Conservation (phyloP, 768 basidiomycete species). For the Candolleomyces eurysporus region DNA sequence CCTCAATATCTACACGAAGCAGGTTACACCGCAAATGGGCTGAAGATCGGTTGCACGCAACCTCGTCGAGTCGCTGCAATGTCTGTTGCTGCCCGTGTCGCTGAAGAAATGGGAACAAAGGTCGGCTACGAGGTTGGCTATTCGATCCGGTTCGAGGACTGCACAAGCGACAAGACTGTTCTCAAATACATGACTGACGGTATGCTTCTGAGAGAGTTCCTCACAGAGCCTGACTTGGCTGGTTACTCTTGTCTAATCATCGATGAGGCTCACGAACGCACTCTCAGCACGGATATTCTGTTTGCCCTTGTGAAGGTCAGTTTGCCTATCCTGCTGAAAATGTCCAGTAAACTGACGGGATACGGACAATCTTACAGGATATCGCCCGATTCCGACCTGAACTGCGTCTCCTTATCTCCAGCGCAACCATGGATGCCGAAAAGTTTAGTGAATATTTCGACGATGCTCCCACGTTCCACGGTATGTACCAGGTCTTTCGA, state of each 20-base stretch:
- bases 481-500: conserved; percentile 39
- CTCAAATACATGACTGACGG: conserved; percentile 99
- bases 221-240: conserved; percentile 95
- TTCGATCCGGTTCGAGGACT: conserved; percentile 98
- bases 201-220: conserved; percentile 94
- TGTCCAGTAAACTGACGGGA: conserved; percentile 11
- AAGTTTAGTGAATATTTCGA: conserved; percentile 99
- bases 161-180: conserved; percentile 98
- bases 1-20: conserved; percentile 99
- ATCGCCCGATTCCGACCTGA: conserved; percentile 96
- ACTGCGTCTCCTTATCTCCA: conserved; percentile 88
- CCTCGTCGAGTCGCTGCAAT: conserved; percentile 93
- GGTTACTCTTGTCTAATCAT: conserved; percentile 95
- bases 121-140: conserved; percentile 85
- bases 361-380: conserved; percentile 53
- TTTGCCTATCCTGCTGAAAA: conserved; percentile 17
- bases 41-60: conserved; percentile 93
- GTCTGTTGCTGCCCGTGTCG: conserved; percentile 87
- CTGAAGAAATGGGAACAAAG: conserved; percentile 84
- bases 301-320: conserved; percentile 98
- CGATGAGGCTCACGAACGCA: conserved; percentile 98
- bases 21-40: conserved; percentile 85
- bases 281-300: conserved; percentile 96
- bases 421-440: conserved; percentile 95
- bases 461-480: conserved; percentile 90